Evolutionary conservation across 768 basidiomycete species (phyloP), one percentile per base, ranked within the genome.

Genomic region (Lentinula edodes): DNA sequence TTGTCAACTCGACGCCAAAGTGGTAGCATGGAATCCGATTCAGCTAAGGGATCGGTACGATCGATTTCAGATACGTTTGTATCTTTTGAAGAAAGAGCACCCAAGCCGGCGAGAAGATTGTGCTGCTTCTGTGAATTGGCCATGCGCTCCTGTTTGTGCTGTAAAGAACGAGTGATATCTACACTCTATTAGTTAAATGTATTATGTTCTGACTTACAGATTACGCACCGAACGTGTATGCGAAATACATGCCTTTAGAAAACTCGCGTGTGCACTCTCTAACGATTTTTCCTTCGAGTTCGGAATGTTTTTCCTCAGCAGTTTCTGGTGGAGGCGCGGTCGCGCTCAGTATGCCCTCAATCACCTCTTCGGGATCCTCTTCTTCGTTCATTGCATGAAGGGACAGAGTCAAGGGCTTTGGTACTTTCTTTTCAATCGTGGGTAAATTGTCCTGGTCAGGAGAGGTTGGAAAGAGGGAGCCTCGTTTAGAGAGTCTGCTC

Each of bases 1-100:
- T 83, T 81, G 66, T 98, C 93, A 0, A 94, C 91, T 12, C 94
- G 80, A 32, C 94, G 82, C 95, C 96, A 98, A 3, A 98, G 80
- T 0, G 97, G 95, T 13, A 95, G 79, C 0, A 84, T 85, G 0
- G 88, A 76, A 63, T 84, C 80, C 0, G 93, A 92, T 70, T 97
- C 95, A 12, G 80, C 77, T 23, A 90, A 72, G 7, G 80, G 74
- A 52, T 87, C 80, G 13, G 81, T 73, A 36, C 78, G 78, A 52
- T 72, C 76, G 42, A 74, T 66, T 41, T 67, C 67, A 62, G 35
- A 41, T 36, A 39, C 35, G 35, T n/a, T 35, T 5, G 42, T 23
- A n/a, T 35, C 52, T 48, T 45, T 55, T 8, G 52, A 39, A 23
- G 46, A 41, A 43, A 48, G 45, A 23, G 39, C 45, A 39, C 52